A percentile compares a stretch with the other conserved stretches of the same genome.
Conservation (phyloP, 495 filamentous ascomycete genomes). For the Hypoxylon crocopeplum region DNA sequence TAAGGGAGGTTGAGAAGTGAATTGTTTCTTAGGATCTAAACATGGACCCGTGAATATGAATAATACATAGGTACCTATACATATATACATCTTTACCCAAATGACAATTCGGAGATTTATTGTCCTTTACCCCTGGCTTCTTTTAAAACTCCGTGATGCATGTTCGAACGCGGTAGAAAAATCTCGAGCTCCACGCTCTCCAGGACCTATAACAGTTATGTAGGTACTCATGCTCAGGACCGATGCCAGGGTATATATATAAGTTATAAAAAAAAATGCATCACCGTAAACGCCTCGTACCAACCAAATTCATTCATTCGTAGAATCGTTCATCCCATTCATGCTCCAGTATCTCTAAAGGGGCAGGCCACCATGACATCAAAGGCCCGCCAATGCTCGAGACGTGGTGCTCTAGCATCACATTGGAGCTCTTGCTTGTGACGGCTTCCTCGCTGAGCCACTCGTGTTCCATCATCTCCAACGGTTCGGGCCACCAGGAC, state of each 20-base stretch:
- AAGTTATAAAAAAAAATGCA: constrained; percentile 9
- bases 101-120: neutral
- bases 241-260: constrained; percentile 26
- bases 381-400: constrained; percentile 26
- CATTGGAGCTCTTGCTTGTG: constrained; percentile 1
- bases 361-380: constrained; percentile 43
- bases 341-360: constrained; percentile 26
- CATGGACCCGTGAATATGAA: too few relatives aligned
- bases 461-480: constrained; percentile 37
- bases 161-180: too few relatives aligned
- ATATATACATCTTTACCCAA: too few relatives aligned
- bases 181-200: too few relatives aligned
- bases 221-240: neutral
- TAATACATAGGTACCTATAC: neutral
- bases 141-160: too few relatives aligned
- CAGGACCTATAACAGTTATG: neutral
- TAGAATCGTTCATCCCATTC: constrained; percentile 42
- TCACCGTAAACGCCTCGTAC: neutral
- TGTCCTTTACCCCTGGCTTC: neutral
- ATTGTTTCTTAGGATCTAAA: too few relatives aligned
- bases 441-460: constrained; percentile 20
- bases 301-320: constrained; percentile 30
- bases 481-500: constrained; percentile 37
- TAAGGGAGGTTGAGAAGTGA: constrained; percentile 9
- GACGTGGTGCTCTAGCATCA: constrained; percentile 21